Base-by-base conservation (phyloP, 176 grass and related monocot genomes). In the Canna indica region DNA sequence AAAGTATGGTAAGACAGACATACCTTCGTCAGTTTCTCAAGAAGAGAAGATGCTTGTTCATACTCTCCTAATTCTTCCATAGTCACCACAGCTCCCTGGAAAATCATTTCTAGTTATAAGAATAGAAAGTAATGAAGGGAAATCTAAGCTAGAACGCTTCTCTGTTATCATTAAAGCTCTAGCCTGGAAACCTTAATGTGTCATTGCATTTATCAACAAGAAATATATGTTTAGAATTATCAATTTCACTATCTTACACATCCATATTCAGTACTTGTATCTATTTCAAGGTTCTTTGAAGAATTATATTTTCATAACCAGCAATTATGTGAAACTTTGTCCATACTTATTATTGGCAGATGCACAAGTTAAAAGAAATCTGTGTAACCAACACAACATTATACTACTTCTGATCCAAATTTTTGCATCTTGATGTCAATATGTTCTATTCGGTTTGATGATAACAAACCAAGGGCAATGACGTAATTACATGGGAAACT, bases 51-150 rank as follows among this genome's bases (percentile, higher is more conserved):
- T 20, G 85, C 92, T 72, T 85, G 83, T 62, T 91, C 70, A 81
- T 91, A 96, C 77, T 96, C 76, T 58, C 88, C 92, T 70, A 96
- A 74, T 81, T 96, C 92, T 76, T 83, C 79, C 46, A 91, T 82
- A 45, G 92, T 91, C 59, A 91, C 85, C 48, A 88, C 83, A 16
- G 85, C 85, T 76, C 92, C 92, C 88, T 96, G 75, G 52, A 46
- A 62, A 47, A 30, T 29, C 42, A 72, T 84, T 60, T 69, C 35
- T 38, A 38, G 33, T 66, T 66, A 15, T 15, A 6, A 18, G 36
- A 3, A 5, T 22, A 22, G 8, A n/a, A 38, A 10, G 9, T 24
- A 33, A 66, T 36, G 29, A 38, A 36, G 17, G 18, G 20, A 11
- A 22, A 36, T 0, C 13, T 44, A 44, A 44, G 41, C 41, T 44